These are phyloP conservation scores for Lagerstroemia speciosa DNA, from an alignment of 345 rosid genomes.

Conservation along the genomic window DNA sequence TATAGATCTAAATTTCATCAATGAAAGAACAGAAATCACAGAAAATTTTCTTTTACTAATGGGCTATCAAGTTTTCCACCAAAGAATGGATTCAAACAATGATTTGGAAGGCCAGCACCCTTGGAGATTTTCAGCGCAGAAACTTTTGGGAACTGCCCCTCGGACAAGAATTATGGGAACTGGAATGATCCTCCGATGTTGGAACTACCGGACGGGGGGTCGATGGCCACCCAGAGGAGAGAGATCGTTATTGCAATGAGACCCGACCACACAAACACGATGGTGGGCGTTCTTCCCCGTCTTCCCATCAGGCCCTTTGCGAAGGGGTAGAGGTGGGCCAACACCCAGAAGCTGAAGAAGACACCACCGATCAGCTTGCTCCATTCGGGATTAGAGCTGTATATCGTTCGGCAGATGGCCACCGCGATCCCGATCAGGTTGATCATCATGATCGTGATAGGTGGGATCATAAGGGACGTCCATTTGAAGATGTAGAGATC, in stretches of 20 bases:
- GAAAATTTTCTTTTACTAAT: not conserved
- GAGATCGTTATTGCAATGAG: slow-evolving; percentile 67
- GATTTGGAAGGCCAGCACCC: not conserved
- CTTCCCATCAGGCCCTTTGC: slow-evolving; percentile 80
- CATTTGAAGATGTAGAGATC: slow-evolving; percentile 72
- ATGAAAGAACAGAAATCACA: not conserved
- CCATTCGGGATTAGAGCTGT: slow-evolving; percentile 44
- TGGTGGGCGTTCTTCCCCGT: slow-evolving; percentile 58
- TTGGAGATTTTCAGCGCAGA: not conserved
- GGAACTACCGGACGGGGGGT: slow-evolving; percentile 40
- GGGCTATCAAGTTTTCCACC: not conserved
- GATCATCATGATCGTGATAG: slow-evolving; percentile 60
- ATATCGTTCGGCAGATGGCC: slow-evolving; percentile 46
- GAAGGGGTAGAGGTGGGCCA: slow-evolving; percentile 75
- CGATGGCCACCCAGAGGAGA: slow-evolving; percentile 61
- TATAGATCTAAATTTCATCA: not conserved
- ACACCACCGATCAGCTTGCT: slow-evolving; percentile 60
- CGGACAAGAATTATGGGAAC: slow-evolving; percentile 4
- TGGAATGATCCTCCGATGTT: slow-evolving; percentile 55
- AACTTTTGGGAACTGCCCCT: not conserved
- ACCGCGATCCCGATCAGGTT: slow-evolving; percentile 66
- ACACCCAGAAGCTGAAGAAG: slow-evolving; percentile 78
- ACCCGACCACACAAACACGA: slow-evolving; percentile 71
- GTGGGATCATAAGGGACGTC: slow-evolving; percentile 72
- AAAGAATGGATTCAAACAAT: slow-evolving; percentile 15